Conservation (phyloP, 140 eudicot species). For the Oenanthe javanica region DNA sequence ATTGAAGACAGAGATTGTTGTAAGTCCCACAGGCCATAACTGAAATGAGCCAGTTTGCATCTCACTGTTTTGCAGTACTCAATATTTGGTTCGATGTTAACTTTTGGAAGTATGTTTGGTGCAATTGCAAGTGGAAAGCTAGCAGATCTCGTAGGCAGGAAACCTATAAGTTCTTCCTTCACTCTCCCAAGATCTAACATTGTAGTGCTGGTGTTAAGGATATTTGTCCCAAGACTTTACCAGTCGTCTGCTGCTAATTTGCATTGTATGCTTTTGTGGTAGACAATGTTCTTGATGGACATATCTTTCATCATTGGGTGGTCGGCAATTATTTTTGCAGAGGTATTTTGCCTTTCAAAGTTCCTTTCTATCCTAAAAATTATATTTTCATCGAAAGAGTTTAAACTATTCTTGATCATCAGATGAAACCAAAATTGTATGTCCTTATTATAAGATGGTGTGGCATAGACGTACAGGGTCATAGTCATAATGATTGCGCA, state of each 20-base stretch:
- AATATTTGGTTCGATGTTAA: slow-evolving; percentile 24
- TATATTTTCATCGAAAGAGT: slow-evolving; percentile 10
- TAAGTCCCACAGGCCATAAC: neutral
- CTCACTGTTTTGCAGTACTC: slow-evolving; percentile 24
- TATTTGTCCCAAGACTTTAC: neutral
- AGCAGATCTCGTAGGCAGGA: slow-evolving; percentile 32
- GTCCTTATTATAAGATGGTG: neutral
- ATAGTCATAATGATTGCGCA: neutral
- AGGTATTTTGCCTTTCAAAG: slow-evolving; percentile 11
- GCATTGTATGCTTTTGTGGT: neutral
- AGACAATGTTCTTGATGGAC: slow-evolving; percentile 26
- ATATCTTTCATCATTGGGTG: slow-evolving; percentile 24
- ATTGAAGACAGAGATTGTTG: neutral
- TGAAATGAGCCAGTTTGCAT: neutral
- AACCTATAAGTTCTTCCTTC: slow-evolving; percentile 16
- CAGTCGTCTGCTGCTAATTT: neutral
- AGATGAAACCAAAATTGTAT: neutral
- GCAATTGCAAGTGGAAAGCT: slow-evolving; percentile 30
- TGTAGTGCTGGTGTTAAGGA: neutral
- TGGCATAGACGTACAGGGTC: neutral
- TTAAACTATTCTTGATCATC: neutral
- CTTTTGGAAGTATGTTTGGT: slow-evolving; percentile 23
- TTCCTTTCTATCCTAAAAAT: neutral
- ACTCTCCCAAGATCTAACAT: neutral
- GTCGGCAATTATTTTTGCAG: slow-evolving; percentile 22